Base-by-base conservation (phyloP, 2,329 filamentous ascomycete species). In the Cytospora mali region DNA sequence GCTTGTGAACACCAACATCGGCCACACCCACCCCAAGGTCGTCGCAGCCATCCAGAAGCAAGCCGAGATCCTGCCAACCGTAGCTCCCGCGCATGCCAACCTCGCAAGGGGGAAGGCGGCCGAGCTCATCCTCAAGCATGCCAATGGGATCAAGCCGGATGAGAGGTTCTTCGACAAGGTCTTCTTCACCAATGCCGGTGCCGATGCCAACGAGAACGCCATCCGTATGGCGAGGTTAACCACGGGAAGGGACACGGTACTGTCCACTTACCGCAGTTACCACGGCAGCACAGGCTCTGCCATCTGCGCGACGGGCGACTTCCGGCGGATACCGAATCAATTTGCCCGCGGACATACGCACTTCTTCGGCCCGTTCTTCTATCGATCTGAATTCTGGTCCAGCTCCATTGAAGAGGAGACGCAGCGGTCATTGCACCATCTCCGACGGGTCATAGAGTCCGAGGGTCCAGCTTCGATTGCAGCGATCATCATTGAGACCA, bases 221-320 rank as follows among this genome's bases (percentile, higher is more conserved):
- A 65, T 65, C 29, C 63, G 63, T 16, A 63, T 65, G 63, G 63
- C 63, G 2, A 46, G 63, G 35, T 29, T 63, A 21, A 63, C 60
- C n/a, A 65, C 63, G 16, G 63, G 63, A 13, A 39, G 63, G 9
- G 63, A 65, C 52, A 65, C 63, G n/a, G 61, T 65, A 27, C 63
- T 65, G n/a, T 65, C 63, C 4, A 62, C 63, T 6, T 65, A 65
- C 48, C 55, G 63, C 14, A 65, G 63, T 48, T 69, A 70, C 67
- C 70, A 70, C 67, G 69, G 70, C 63, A 61, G 64, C 63, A 67
- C 62, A 9, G 62, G 60, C 1, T 55, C 55, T 10, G 62, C 59
- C 11, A 66, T 67, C 65, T 65, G 66, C 51, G 65, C 66, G 48
- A 67, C 66, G 54, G 68, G 68, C 49, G 67, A 68, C 64, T 69